phyloP scores from a whole-genome alignment of 2,329 filamentous ascomycete genomes.

The Fusarium sublunatum region DNA sequence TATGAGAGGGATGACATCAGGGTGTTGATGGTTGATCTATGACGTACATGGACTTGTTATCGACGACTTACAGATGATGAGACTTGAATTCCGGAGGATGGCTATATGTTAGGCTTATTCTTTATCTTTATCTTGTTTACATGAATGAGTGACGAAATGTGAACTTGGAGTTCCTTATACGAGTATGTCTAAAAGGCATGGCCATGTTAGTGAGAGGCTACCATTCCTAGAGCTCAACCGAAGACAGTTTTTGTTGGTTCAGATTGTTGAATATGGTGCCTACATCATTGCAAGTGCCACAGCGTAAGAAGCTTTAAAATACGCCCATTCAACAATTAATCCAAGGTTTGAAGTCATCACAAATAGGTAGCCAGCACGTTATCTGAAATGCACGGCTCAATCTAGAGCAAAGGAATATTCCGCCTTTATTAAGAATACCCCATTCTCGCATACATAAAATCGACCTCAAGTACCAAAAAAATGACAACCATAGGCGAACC shows the following conservation, averaged over 20 bases:
- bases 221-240: too few species aligned
- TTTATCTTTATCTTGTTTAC: slow-evolving; percentile 11
- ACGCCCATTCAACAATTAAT: too few species aligned
- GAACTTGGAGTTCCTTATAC: too few species aligned
- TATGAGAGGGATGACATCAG: slow-evolving; percentile 26
- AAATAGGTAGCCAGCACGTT: too few species aligned
- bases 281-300: too few species aligned
- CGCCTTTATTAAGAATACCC: slow-evolving; percentile 48
- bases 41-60: slow-evolving; percentile 23
- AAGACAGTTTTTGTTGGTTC: too few species aligned
- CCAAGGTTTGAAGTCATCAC: too few species aligned
- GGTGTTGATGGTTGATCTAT: slow-evolving; percentile 18
- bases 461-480: slow-evolving; percentile 28
- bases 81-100: background rate
- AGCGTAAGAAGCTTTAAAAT: too few species aligned
- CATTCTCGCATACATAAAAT: slow-evolving; percentile 39
- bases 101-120: background rate
- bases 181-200: too few species aligned
- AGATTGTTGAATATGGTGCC: too few species aligned
- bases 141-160: too few species aligned
- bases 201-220: too few species aligned
- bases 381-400: background rate
- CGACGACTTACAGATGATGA: background rate
- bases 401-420: slow-evolving; percentile 42
- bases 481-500: slow-evolving; percentile 28